These are phyloP conservation scores for Podospora pseudocomata DNA, from an alignment of 495 filamentous ascomycete species.

Conservation along the genomic window DNA sequence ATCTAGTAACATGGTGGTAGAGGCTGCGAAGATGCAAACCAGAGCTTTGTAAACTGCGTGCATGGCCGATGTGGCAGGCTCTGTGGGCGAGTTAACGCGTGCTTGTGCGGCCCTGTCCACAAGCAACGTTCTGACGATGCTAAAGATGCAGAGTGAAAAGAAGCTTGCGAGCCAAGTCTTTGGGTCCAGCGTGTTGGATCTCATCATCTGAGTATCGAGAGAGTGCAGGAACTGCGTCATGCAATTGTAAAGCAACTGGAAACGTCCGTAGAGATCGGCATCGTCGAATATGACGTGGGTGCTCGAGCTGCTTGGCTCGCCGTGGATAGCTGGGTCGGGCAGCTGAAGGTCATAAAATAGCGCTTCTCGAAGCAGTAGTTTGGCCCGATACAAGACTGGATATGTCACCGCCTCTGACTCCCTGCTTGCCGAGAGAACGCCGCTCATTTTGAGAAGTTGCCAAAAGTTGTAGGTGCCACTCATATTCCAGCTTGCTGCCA, in stretches of 20 bases:
- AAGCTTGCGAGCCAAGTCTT: slow-evolving; percentile 47
- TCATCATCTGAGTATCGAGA: slow-evolving; percentile 41
- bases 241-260: slow-evolving; percentile 45
- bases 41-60: slow-evolving; percentile 47
- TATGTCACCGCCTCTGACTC: slow-evolving; percentile 40
- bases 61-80: slow-evolving; percentile 37
- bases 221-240: slow-evolving; percentile 47
- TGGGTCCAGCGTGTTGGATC: slow-evolving; percentile 34
- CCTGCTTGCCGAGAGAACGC: slow-evolving; percentile 40
- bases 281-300: slow-evolving; percentile 39
- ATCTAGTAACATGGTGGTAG: slow-evolving; percentile 44
- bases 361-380: slow-evolving; percentile 46
- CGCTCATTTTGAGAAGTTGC: slow-evolving; percentile 44
- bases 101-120: slow-evolving; percentile 41
- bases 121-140: slow-evolving; percentile 46
- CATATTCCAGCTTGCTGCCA: slow-evolving; percentile 49
- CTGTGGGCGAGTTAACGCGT: slow-evolving; percentile 31
- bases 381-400: slow-evolving; percentile 47
- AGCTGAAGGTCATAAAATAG: slow-evolving; percentile 50
- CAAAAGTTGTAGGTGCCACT: slow-evolving; percentile 44
- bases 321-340: slow-evolving; percentile 44
- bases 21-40: slow-evolving; percentile 42
- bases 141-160: slow-evolving; percentile 49
- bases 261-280: slow-evolving; percentile 43
- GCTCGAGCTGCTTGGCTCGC: slow-evolving; percentile 37